Base-by-base conservation (phyloP, 192 early-diverging fungal genomes). In the Cetraspora pellucida region DNA sequence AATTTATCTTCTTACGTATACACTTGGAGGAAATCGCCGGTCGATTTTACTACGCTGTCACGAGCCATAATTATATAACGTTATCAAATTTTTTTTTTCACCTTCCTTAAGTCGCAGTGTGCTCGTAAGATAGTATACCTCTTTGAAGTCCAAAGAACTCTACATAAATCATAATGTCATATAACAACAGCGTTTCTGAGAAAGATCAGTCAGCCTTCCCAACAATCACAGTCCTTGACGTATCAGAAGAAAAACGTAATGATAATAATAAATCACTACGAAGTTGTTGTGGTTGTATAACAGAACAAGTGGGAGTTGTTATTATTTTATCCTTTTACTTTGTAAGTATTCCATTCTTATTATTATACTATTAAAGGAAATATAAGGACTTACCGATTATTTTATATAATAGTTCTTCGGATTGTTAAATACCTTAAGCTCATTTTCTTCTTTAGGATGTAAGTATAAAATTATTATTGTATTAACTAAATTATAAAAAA, bases 321-420 rank as follows among this genome's bases (percentile, higher is more conserved):
- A 30, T 30, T 21, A 65, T 68, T 68, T 68, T 68, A 27, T 68
- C 66, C 14, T 46, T 68, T 11, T 47, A 68, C 25, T 47, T 47
- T 11, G 66, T 68, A 47, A 68, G 66, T 68, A 47, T 59, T 59
- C 8, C 10, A 23, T 8, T 59, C 6, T 21, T 45, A 46, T 23
- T 31, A 14, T 45, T 14, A 25, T 67, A 45, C 2, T 19, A 46
- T n/a, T n/a, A 37, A 37, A 37, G 7, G 31, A 37, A 37, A 7
- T 7, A 37, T 37, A 37, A 37, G 3, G 37, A 10, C 3, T 23
- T 46, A 23, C 23, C 4, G 9, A 45, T 47, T 9, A 30, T 44
- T 17, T 67, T 2, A 23, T 67, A 46, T 1, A 23, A 21, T 45
- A 67, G 44, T 23, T 46, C 14, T 21, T n/a, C 23, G 61, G 61